These are phyloP conservation scores for Paramecium pentaurelia DNA, from an alignment of 73 alveolate species.

Conservation along the genomic window DNA sequence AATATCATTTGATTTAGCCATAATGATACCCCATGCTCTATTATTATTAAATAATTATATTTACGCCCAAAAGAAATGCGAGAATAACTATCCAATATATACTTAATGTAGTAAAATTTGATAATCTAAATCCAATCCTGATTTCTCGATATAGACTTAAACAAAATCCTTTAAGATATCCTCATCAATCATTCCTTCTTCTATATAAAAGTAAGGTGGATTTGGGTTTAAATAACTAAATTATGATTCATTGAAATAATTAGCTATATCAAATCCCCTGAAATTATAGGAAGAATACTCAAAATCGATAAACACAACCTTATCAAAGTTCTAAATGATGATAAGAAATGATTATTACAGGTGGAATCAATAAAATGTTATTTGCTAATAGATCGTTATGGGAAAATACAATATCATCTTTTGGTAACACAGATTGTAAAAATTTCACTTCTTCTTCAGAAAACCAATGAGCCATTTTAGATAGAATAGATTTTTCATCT, in stretches of 20 bases:
- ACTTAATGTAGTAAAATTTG: not conserved
- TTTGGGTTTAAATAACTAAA: constrained; percentile 41
- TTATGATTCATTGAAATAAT: constrained; percentile 58
- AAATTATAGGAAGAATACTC: constrained; percentile 51
- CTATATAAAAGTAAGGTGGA: constrained; percentile 57
- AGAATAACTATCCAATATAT: not conserved
- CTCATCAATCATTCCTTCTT: constrained; percentile 17
- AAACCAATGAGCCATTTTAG: constrained; percentile 44
- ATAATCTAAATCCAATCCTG: not conserved
- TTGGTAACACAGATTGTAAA: not conserved
- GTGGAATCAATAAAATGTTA: constrained; percentile 30
- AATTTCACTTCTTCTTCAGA: constrained; percentile 31
- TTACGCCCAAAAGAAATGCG: constrained; percentile 44
- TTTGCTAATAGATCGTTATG: constrained; percentile 61
- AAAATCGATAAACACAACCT: constrained; percentile 49
- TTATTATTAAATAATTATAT: not conserved
- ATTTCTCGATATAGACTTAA: not conserved
- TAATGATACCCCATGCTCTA: constrained; percentile 39
- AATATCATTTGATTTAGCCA: constrained; percentile 38
- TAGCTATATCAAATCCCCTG: constrained; percentile 61
- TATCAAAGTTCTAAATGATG: not conserved
- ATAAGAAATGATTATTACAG: not conserved
- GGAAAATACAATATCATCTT: constrained; percentile 50
- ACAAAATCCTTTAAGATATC: not conserved
- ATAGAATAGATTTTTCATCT: not conserved